Evolutionary conservation across 345 rosid genomes (phyloP).

Genomic region (Populus deltoides): DNA sequence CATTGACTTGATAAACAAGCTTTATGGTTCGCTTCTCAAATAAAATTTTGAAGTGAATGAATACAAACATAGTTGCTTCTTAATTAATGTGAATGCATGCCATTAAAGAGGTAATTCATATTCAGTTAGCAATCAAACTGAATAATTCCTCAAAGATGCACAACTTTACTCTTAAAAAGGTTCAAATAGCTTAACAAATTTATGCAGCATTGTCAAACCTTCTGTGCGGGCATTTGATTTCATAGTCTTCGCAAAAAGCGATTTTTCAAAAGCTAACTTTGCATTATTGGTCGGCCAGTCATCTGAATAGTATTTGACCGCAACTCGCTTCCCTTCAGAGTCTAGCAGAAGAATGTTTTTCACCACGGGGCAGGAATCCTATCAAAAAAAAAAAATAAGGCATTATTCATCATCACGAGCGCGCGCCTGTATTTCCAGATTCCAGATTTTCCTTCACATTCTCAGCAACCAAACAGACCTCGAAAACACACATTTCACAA

Average conservation of each 20-base stretch:
- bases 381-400: neutral
- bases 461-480: neutral
- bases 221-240: conserved; percentile 86
- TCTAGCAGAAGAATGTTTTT: conserved; percentile 91
- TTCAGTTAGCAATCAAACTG: neutral
- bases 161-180: neutral
- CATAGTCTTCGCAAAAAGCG: conserved; percentile 64
- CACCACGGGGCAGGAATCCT: conserved; percentile 76
- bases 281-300: conserved; percentile 81
- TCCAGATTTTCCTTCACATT: neutral
- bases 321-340: conserved; percentile 93
- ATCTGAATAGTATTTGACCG: conserved; percentile 81
- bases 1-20: neutral
- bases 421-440: neutral
- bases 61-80: no score
- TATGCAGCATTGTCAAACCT: conserved; percentile 36
- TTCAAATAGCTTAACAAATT: neutral
- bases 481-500: no score
- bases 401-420: neutral
- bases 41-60: neutral
- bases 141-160: neutral
- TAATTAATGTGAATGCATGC: neutral
- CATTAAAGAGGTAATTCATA: neutral
- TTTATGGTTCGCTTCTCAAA: neutral
- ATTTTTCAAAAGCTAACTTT: conserved; percentile 71